These are phyloP conservation scores for Paramecium primaurelia DNA, from an alignment of 73 alveolate species.

Conservation along the genomic window DNA sequence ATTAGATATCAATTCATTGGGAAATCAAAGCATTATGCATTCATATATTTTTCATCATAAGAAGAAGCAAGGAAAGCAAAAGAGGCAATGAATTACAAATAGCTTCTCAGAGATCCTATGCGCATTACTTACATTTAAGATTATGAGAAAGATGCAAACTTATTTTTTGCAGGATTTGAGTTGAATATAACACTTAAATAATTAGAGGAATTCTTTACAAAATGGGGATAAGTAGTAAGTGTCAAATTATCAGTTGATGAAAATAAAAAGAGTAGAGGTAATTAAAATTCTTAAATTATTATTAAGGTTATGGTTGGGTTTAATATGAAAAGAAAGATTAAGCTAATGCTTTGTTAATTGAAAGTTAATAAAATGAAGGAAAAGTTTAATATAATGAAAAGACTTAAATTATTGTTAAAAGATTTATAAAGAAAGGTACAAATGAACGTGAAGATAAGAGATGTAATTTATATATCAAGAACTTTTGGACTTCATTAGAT, in stretches of 20 bases:
- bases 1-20: constrained; percentile 30
- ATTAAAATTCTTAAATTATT: neutral
- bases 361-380: constrained; percentile 36
- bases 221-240: constrained; percentile 64
- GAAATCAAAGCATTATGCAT: constrained; percentile 29
- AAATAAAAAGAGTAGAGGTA: constrained; percentile 67
- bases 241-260: constrained; percentile 61
- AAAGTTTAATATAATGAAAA: constrained; percentile 60
- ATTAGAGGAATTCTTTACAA: constrained; percentile 61
- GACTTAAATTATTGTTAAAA: constrained; percentile 11
- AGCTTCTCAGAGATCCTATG: constrained; percentile 24
- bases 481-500: constrained; percentile 64
- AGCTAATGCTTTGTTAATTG: constrained; percentile 65
- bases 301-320: constrained; percentile 67
- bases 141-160: constrained; percentile 47
- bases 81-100: constrained; percentile 22
- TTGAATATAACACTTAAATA: constrained; percentile 55
- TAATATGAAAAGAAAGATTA: constrained; percentile 68
- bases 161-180: constrained; percentile 69
- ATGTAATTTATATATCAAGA: constrained; percentile 63
- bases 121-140: neutral
- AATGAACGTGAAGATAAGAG: constrained; percentile 59
- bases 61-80: constrained; percentile 28
- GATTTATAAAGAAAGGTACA: constrained; percentile 54
- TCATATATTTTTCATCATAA: neutral